Percentiles rank a stretch among this genome's conserved stretches.
Conservation (phyloP, 2,329 filamentous ascomycete species). For the Laburnicola sp. region DNA sequence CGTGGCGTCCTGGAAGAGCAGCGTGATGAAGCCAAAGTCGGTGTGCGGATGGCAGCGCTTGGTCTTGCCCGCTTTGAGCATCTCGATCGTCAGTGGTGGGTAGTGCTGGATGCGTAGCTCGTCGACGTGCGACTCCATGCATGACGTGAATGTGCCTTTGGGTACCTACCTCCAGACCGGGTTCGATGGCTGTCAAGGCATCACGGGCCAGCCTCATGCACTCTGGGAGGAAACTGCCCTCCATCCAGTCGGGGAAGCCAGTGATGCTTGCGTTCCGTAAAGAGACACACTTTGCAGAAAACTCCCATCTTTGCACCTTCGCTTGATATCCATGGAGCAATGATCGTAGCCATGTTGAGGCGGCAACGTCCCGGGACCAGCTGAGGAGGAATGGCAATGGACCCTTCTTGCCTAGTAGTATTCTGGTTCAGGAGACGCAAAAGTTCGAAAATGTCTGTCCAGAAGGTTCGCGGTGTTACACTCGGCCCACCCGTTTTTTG, state of each 20-base stretch:
- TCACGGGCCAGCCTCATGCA: conserved; percentile 9
- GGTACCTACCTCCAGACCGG: conserved; percentile 10
- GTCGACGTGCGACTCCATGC: conserved; percentile 8
- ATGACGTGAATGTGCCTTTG: conserved; percentile 5
- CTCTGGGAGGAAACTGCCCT: conserved; percentile 9
- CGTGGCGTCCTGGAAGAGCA: conserved; percentile 43
- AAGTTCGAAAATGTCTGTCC: too few species aligned
- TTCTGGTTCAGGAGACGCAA: neutral
- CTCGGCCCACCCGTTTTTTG: conserved; percentile 2
- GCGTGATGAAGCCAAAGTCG: conserved; percentile 34
- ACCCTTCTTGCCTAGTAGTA: conserved; percentile 1
- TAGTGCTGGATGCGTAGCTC: conserved; percentile 27
- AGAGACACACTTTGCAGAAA: conserved; percentile 11
- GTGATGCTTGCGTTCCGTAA: conserved; percentile 8
- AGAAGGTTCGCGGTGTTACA: neutral
- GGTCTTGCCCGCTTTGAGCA: conserved; percentile 9
- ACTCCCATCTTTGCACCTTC: conserved; percentile 10
- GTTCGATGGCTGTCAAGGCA: conserved; percentile 16
- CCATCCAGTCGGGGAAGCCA: conserved; percentile 20
- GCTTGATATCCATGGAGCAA: conserved; percentile 12
- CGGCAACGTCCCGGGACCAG: conserved; percentile 6
- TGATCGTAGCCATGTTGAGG: conserved; percentile 10
- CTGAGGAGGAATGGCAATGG: conserved; percentile 5
- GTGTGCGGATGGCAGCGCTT: conserved; percentile 23
- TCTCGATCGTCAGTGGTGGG: conserved; percentile 13